Base-by-base conservation (phyloP, 2,329 filamentous ascomycete species). In the Paradendryphiella salina region DNA sequence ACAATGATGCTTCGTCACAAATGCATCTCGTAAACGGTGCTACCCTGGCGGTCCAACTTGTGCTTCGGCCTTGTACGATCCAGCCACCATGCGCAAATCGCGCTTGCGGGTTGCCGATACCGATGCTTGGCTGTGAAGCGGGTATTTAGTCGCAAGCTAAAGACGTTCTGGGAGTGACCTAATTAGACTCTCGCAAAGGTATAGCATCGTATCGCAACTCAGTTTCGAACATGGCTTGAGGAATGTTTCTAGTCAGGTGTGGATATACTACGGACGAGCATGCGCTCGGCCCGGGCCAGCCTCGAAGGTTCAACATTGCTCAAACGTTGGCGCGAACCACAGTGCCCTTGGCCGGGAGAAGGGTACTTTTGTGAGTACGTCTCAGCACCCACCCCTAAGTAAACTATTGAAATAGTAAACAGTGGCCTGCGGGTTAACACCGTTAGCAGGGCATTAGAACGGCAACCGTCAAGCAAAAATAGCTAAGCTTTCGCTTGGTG, bases 351-450 rank as follows among this genome's bases (percentile, higher is more conserved):
- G 11, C 17, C 20, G 36, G 44, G 28, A 37, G 32, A 41, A 34
- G 17, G 23, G 36, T 23, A 41, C 36, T 23, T 39, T 23, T 47
- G 31, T 37, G 34, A 46, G 37, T 35, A 28, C 32, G 32, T 32
- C 11, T 32, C 23, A 37, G 36, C 15, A 26, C 45, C 42, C n/a
- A n/a, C n/a, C 32, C 36, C 47, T 42, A 11, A 36, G 43, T 28
- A 35, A 38, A 52, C 37, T 60, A 60, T 58, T 34, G 55, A 54
- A 36, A 51, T 52, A 43, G 42, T 41, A 52, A 59, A 54, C 55
- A 48, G 48, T 46, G 47, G 50, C 21, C 48, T 20, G 34, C 5
- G 20, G 28, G 21, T 52, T 56, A 59, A n/a, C 11, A 2, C 9
- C 2, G 10, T 28, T 54, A 51, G 56, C 31, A 42, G 39, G 13